Evolutionary conservation across 805 yeast species (phyloP).

Genomic region (Naumovozyma dairenensis): DNA sequence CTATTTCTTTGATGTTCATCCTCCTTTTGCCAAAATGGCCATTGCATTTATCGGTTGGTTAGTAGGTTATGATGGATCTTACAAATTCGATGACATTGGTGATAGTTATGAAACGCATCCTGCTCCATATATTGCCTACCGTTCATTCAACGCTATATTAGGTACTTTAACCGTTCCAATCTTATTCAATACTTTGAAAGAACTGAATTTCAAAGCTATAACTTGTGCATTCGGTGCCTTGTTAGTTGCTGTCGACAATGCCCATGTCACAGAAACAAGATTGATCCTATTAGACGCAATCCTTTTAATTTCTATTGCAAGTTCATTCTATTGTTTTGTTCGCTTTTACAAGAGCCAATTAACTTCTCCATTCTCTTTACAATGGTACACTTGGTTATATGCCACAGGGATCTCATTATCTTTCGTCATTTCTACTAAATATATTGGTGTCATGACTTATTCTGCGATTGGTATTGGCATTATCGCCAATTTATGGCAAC

Average conservation of each 20-base stretch:
- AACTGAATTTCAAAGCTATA: slow-evolving; percentile 67
- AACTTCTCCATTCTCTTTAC: slow-evolving; percentile 47
- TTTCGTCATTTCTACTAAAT: slow-evolving; percentile 88
- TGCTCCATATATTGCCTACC: slow-evolving; percentile 79
- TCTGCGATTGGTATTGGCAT: slow-evolving; percentile 84
- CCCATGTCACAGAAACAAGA: slow-evolving; percentile 84
- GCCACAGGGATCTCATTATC: slow-evolving; percentile 81
- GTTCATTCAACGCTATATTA: slow-evolving; percentile 68
- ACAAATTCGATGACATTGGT: slow-evolving; percentile 86
- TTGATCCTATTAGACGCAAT: slow-evolving; percentile 89
- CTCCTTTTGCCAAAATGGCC: slow-evolving; percentile 91
- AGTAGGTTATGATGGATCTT: slow-evolving; percentile 83
- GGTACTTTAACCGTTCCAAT: slow-evolving; percentile 78
- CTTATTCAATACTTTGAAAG: slow-evolving; percentile 76
- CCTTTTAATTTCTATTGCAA: slow-evolving; percentile 71
- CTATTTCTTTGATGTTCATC: slow-evolving; percentile 93
- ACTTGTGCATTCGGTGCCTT: slow-evolving; percentile 71
- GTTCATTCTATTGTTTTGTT: slow-evolving; percentile 67
- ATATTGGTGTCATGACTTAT: slow-evolving; percentile 91
- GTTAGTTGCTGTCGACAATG: slow-evolving; percentile 77
- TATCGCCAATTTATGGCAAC: slow-evolving; percentile 74
- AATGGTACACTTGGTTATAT: slow-evolving; percentile 85
- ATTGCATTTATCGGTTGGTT: slow-evolving; percentile 86
- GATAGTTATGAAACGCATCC: slow-evolving; percentile 66
- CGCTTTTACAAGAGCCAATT: slow-evolving; percentile 64